These are phyloP conservation scores for Pseudogymnoascus sp. DNA, from an alignment of 2,329 filamentous ascomycete genomes.

Conservation along the genomic window DNA sequence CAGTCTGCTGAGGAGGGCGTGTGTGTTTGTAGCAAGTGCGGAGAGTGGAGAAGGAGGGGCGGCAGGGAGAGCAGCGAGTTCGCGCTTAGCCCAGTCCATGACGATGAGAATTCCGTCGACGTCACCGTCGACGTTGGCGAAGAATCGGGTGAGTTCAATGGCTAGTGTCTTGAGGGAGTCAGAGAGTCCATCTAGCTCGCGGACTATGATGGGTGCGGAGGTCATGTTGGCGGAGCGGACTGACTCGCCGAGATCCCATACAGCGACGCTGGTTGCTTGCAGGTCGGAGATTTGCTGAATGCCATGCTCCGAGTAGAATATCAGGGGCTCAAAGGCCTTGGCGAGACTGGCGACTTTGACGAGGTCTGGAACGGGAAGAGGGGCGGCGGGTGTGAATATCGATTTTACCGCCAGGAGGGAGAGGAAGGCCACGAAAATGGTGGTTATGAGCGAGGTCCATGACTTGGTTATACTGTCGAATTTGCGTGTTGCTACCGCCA, in stretches of 20 bases:
- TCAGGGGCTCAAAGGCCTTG: slow-evolving; percentile 85
- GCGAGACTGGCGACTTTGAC: slow-evolving; percentile 87
- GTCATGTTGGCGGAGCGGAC: slow-evolving; percentile 87
- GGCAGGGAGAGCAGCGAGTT: slow-evolving; percentile 63
- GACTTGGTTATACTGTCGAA: slow-evolving; percentile 59
- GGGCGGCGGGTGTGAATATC: slow-evolving; percentile 60
- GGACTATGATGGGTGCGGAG: slow-evolving; percentile 76
- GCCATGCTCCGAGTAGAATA: slow-evolving; percentile 89
- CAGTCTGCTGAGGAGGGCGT: slow-evolving; percentile 63
- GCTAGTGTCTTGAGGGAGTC: slow-evolving; percentile 80
- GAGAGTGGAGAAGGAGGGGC: slow-evolving; percentile 57
- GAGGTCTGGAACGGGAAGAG: slow-evolving; percentile 69
- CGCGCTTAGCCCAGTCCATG: slow-evolving; percentile 92
- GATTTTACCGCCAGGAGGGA: slow-evolving; percentile 58
- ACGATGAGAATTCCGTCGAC: slow-evolving; percentile 88
- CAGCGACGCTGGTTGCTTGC: slow-evolving; percentile 84
- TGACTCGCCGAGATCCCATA: slow-evolving; percentile 91
- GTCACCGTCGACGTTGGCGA: slow-evolving; percentile 86
- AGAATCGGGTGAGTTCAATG: slow-evolving; percentile 82
- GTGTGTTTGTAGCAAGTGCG: slow-evolving; percentile 73
- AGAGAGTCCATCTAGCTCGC: slow-evolving; percentile 75
- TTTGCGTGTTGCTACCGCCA: slow-evolving; percentile 55
- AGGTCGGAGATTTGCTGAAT: slow-evolving; percentile 79
- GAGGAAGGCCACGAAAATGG: slow-evolving; percentile 54
- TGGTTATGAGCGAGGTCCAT: slow-evolving; percentile 58